Conservation (phyloP, 148 eudicot species). For the Selenicereus undatus region DNA sequence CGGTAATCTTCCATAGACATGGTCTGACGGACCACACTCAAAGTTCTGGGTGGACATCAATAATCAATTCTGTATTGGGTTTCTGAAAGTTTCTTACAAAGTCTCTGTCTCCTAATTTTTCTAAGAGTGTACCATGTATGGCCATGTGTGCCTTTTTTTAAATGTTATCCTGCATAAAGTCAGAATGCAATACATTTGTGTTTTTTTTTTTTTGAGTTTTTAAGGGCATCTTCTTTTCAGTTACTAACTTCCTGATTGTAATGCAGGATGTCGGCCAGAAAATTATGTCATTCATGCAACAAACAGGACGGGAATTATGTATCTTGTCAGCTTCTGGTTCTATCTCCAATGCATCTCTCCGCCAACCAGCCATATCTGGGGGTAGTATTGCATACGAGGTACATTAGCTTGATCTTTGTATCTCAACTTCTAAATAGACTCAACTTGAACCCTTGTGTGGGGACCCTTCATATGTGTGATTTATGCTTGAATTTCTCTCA, state of each 20-base stretch:
- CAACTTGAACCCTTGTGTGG: neutral
- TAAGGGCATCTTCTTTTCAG: neutral
- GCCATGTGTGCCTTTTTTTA: neutral
- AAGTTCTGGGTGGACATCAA: neutral
- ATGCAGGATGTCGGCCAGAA: constrained; percentile 71
- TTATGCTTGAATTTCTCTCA: neutral
- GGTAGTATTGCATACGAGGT: constrained; percentile 79
- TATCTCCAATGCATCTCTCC: constrained; percentile 59
- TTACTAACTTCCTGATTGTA: neutral
- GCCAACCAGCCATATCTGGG: constrained; percentile 74
- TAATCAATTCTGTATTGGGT: too few relatives aligned
- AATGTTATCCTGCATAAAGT: neutral
- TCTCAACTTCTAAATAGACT: neutral
- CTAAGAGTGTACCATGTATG: neutral
- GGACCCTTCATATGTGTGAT: neutral
- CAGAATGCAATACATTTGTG: neutral
- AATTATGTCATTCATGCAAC: constrained; percentile 71
- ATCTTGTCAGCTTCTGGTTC: constrained; percentile 89
- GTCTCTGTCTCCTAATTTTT: neutral
- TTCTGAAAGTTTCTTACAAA: too few relatives aligned
- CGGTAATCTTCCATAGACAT: neutral
- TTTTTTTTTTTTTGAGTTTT: neutral
- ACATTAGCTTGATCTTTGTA: neutral
- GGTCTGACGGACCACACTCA: neutral
- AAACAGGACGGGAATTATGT: constrained; percentile 63